Evolutionary conservation across 2,329 filamentous ascomycete species (phyloP).

Genomic region (Pestalotiopsis sp.): DNA sequence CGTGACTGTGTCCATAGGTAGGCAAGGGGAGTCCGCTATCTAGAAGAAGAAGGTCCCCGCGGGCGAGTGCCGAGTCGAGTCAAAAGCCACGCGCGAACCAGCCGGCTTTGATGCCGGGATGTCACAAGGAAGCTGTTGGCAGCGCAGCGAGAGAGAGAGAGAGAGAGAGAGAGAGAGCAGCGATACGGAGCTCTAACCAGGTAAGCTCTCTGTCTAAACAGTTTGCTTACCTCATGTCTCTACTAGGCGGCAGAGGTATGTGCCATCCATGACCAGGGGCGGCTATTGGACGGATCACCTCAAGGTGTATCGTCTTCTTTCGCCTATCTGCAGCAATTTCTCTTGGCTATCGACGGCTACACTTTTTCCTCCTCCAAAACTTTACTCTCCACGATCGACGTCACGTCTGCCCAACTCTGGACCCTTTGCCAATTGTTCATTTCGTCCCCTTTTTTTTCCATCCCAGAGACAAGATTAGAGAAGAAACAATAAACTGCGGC

Average conservation of each 20-base stretch:
- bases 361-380: not conserved
- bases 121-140: not conserved
- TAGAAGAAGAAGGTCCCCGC: not conserved
- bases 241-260: not conserved
- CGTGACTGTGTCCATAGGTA: too few species aligned
- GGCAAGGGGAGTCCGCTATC: not conserved
- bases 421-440: not conserved
- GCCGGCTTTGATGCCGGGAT: not conserved
- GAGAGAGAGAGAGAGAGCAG: too few species aligned
- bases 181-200: not conserved
- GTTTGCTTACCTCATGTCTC: not conserved
- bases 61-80: not conserved
- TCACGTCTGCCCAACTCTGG: not conserved
- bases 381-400: not conserved
- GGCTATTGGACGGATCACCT: not conserved
- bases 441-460: not conserved
- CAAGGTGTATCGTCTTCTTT: not conserved
- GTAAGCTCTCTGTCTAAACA: not conserved
- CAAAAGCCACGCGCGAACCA: not conserved
- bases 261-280: not conserved
- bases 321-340: slow-evolving; percentile 2
- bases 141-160: too few species aligned
- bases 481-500: not conserved
- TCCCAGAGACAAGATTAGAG: not conserved
- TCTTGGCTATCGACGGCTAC: not conserved